Percentiles rank a stretch among this genome's conserved stretches.
These are phyloP conservation scores for Fonsecaea erecta DNA, from an alignment of 2,329 filamentous ascomycete genomes.

Conservation along the genomic window DNA sequence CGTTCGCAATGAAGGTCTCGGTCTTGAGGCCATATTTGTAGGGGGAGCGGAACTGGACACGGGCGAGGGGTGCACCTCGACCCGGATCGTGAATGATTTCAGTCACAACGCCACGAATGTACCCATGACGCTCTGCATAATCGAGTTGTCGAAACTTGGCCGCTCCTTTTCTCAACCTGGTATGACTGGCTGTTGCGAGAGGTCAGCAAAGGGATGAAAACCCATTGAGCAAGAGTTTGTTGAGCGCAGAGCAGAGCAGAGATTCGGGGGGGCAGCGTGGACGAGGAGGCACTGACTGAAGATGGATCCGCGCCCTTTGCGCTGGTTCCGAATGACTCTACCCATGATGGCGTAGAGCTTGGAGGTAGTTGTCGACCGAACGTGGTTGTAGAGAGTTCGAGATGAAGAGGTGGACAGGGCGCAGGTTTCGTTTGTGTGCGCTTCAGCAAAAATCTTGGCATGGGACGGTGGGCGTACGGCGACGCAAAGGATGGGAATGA, in stretches of 20 bases:
- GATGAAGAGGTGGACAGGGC: background rate
- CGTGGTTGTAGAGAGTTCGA: constrained; percentile 7
- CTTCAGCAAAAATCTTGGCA: constrained; percentile 8
- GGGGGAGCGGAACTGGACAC: constrained; percentile 94
- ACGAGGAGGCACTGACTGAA: constrained; percentile 59
- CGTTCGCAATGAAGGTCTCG: constrained; percentile 99
- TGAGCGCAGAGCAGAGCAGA: background rate
- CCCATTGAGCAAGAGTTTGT: background rate
- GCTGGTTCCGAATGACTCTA: constrained; percentile 78
- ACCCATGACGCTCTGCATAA: constrained; percentile 95
- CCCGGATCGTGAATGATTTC: constrained; percentile 99
- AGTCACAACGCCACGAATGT: constrained; percentile 96
- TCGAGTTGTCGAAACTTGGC: constrained; percentile 97
- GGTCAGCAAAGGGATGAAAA: constrained; percentile 23
- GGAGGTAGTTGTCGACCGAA: constrained; percentile 13
- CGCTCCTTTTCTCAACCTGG: constrained; percentile 90
- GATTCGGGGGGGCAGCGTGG: background rate
- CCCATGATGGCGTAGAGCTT: constrained; percentile 54
- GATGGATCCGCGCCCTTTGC: constrained; percentile 77
- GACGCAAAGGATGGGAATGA: background rate
- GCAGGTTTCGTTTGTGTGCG: constrained; percentile 1
- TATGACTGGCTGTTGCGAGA: constrained; percentile 68
- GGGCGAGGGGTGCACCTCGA: constrained; percentile 96
- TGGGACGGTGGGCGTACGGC: background rate
- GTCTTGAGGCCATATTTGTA: constrained; percentile 97